These are phyloP conservation scores for Clonostachys rhizophaga DNA, from an alignment of 2,329 filamentous ascomycete species.

Conservation along the genomic window DNA sequence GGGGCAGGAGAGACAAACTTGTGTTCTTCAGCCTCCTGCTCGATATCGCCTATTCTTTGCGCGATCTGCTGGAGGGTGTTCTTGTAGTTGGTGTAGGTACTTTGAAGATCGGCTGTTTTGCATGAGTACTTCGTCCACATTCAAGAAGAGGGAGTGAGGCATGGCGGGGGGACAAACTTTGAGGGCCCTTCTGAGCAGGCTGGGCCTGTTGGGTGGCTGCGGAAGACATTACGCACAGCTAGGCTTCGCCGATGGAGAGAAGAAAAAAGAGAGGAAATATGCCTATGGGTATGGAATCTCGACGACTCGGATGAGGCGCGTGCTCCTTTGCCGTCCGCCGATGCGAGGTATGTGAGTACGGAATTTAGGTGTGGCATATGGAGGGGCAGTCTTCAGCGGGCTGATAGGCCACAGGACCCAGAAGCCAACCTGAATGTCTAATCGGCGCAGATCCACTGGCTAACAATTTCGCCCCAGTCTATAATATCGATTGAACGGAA, in stretches of 20 bases:
- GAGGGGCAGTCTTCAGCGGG: too few species aligned
- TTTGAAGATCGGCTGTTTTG: conserved; percentile 60
- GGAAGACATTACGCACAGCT: not conserved
- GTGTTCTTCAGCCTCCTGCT: conserved; percentile 96
- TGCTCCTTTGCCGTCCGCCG: too few species aligned
- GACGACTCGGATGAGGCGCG: too few species aligned
- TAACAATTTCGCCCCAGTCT: too few species aligned
- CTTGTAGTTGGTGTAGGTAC: conserved; percentile 74
- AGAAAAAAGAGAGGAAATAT: too few species aligned
- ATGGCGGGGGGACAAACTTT: conserved; percentile 45
- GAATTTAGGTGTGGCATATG: too few species aligned
- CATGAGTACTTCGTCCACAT: not conserved
- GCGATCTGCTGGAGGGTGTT: conserved; percentile 84
- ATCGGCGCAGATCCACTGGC: too few species aligned
- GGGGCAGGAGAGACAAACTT: conserved; percentile 60
- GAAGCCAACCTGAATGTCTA: too few species aligned
- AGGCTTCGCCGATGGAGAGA: not conserved
- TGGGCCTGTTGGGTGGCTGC: conserved; percentile 29
- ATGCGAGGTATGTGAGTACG: too few species aligned
- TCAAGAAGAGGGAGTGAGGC: not conserved
- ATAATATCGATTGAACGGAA: too few species aligned
- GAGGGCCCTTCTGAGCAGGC: conserved; percentile 62
- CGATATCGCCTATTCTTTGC: conserved; percentile 94
- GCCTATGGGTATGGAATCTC: not conserved
- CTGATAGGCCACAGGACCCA: too few species aligned